Conservation (phyloP, 2,329 filamentous ascomycete species). For the Trichothecium roseum region DNA sequence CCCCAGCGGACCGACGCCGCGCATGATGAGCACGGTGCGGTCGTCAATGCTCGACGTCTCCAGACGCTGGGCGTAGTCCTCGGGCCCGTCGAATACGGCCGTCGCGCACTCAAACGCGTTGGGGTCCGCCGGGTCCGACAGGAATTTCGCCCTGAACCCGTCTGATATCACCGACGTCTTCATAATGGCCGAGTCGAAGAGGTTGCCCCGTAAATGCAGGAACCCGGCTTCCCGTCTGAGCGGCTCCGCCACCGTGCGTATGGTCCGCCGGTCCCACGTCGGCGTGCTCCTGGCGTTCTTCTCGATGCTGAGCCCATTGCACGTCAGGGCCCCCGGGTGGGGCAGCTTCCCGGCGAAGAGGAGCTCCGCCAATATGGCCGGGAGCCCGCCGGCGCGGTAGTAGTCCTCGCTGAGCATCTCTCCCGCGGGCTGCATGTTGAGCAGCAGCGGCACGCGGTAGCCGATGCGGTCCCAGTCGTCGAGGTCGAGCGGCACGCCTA, state of each 20-base stretch:
- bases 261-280: constrained; percentile 38
- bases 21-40: constrained; percentile 27
- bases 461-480: constrained; percentile 45
- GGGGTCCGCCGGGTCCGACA: constrained; percentile 31
- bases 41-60: constrained; percentile 13
- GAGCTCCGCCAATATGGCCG: constrained; percentile 41
- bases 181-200: constrained; percentile 42
- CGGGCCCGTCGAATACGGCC: constrained; percentile 39
- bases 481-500: constrained; percentile 36
- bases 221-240: constrained; percentile 40
- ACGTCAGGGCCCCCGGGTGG: constrained; percentile 29
- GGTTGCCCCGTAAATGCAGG: constrained; percentile 32
- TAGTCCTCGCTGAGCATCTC: constrained; percentile 43
- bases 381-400: constrained; percentile 40
- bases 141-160: constrained; percentile 31
- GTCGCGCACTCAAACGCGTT: constrained; percentile 36
- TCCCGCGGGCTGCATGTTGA: constrained; percentile 45
- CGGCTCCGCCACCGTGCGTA: constrained; percentile 31
- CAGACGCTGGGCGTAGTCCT: constrained; percentile 28
- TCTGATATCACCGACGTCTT: constrained; percentile 39
- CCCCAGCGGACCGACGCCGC: constrained; percentile 35
- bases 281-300: constrained; percentile 32
- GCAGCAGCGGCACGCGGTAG: constrained; percentile 36
- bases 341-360: constrained; percentile 35
- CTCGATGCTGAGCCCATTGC: constrained; percentile 32